Conservation (phyloP, 2,329 filamentous ascomycete genomes). For the Colletotrichum salicis region DNA sequence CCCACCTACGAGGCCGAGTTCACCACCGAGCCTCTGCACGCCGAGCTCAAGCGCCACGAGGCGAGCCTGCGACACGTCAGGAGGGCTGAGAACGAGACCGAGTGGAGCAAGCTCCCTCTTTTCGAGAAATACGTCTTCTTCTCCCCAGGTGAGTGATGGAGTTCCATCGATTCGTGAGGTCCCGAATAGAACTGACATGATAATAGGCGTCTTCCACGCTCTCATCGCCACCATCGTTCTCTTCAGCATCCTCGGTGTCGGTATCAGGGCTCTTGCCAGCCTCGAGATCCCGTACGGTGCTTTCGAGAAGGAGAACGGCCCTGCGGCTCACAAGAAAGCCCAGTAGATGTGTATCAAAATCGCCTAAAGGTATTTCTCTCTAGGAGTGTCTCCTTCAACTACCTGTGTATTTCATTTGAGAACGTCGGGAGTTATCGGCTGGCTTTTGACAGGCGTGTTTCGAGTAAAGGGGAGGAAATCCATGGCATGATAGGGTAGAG, state of each 20-base stretch:
- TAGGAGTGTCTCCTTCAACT: background rate
- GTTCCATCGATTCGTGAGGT: background rate
- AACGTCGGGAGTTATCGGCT: constrained; percentile 35
- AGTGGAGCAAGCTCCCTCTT: constrained; percentile 61
- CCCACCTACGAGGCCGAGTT: constrained; percentile 74
- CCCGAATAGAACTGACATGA: constrained; percentile 26
- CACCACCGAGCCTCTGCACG: constrained; percentile 67
- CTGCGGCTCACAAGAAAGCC: constrained; percentile 91
- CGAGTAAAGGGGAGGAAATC: background rate
- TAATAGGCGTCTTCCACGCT: constrained; percentile 88
- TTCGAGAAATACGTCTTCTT: constrained; percentile 98
- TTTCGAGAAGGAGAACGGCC: constrained; percentile 96
- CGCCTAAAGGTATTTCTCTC: background rate
- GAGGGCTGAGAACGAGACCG: constrained; percentile 53
- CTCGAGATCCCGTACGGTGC: constrained; percentile 92
- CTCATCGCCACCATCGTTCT: constrained; percentile 77
- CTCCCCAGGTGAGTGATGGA: constrained; percentile 74
- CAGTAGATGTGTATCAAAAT: constrained; percentile 66
- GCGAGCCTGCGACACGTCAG: constrained; percentile 40
- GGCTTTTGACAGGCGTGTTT: constrained; percentile 31
- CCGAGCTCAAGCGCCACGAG: constrained; percentile 76
- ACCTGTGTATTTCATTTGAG: constrained; percentile 26
- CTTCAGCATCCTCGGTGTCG: constrained; percentile 81
- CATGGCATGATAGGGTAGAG: constrained; percentile 5
- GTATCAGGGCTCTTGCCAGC: constrained; percentile 78